Conservation (phyloP, 495 filamentous ascomycete species). For the Xylaria grammica region DNA sequence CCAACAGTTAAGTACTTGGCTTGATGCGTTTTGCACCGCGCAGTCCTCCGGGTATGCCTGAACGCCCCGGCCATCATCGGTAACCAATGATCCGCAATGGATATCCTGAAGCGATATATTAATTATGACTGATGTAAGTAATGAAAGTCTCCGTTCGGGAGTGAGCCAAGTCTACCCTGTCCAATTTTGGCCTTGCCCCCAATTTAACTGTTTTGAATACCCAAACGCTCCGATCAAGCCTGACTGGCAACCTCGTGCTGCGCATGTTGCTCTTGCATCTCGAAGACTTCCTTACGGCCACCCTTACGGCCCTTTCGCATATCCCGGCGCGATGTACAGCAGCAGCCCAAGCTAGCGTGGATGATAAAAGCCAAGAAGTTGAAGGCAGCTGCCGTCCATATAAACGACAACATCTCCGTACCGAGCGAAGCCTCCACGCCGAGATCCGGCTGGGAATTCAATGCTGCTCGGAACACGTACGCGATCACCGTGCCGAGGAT, state of each 20-base stretch:
- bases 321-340: constrained; percentile 66
- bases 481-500: constrained; percentile 83
- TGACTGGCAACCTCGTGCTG: too few species aligned
- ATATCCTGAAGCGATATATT: not conserved
- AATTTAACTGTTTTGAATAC: too few species aligned
- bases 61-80: too few species aligned
- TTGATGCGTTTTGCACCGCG: not conserved
- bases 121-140: not conserved
- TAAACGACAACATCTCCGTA: constrained; percentile 79
- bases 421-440: constrained; percentile 79
- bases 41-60: too few species aligned
- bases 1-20: too few species aligned
- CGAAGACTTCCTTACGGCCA: constrained; percentile 21
- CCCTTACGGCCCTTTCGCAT: constrained; percentile 58
- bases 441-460: constrained; percentile 64
- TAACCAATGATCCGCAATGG: not conserved
- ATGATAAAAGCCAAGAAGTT: constrained; percentile 70
- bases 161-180: not conserved
- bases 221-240: too few species aligned
- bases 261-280: too few species aligned
- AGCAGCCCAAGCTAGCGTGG: constrained; percentile 76
- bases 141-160: not conserved
- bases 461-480: constrained; percentile 74
- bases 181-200: not conserved
- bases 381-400: constrained; percentile 81